These are phyloP conservation scores for Chlorophyllum brunneum DNA, from an alignment of 768 basidiomycete genomes.

Conservation along the genomic window DNA sequence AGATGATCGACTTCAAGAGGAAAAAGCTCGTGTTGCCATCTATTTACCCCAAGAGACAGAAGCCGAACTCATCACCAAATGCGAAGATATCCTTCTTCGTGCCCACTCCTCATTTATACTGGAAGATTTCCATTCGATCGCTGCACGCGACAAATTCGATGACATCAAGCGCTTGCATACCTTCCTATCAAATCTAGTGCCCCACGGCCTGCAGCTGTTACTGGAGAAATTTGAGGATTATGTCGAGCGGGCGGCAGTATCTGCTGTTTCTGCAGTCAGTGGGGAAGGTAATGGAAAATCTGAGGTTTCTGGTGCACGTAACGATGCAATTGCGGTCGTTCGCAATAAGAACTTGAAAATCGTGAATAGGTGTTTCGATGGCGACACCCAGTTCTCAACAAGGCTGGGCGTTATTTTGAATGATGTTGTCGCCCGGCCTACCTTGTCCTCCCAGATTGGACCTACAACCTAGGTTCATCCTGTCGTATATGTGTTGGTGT, in stretches of 20 bases:
- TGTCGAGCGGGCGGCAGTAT: conserved; percentile 86
- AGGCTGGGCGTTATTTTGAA: conserved; percentile 95
- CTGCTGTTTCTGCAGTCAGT: conserved; percentile 75
- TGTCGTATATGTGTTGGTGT: too few species aligned
- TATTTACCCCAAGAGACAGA: too few species aligned
- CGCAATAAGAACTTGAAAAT: conserved; percentile 93
- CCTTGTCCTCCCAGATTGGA: too few species aligned
- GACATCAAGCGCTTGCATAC: conserved; percentile 97
- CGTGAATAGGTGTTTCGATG: conserved; percentile 86
- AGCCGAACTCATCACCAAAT: too few species aligned
- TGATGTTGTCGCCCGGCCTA: conserved; percentile 92
- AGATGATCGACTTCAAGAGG: too few species aligned
- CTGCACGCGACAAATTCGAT: conserved; percentile 91
- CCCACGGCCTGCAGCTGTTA: conserved; percentile 87
- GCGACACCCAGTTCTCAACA: conserved; percentile 93
- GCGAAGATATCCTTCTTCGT: too few species aligned
- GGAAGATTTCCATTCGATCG: conserved; percentile 81
- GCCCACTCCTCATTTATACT: too few species aligned
- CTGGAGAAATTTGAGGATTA: conserved; percentile 93
- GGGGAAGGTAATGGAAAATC: conserved; percentile 55
- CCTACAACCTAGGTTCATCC: too few species aligned
- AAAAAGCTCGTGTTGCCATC: too few species aligned
- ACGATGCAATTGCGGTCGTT: conserved; percentile 89
- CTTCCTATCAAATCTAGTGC: conserved; percentile 84
- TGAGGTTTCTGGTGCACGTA: conserved; percentile 82